Evolutionary conservation across 2,329 filamentous ascomycete species (phyloP).

Genomic region (Colletotrichum chlorophyti): DNA sequence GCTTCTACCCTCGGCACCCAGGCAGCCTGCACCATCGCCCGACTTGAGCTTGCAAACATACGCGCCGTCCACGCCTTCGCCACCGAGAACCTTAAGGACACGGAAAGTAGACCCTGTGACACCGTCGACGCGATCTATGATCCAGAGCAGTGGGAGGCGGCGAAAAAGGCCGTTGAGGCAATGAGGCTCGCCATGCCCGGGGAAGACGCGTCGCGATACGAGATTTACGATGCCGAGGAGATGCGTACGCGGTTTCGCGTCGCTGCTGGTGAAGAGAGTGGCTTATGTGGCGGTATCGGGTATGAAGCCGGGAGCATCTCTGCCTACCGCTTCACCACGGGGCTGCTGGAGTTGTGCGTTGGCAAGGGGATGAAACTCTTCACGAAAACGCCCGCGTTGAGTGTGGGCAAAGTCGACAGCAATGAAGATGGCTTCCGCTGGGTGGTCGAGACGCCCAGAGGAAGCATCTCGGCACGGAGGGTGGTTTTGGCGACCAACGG

Average conservation of each 20-base stretch:
- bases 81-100: conserved; percentile 42
- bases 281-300: conserved; percentile 53
- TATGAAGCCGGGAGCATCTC: conserved; percentile 53
- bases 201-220: conserved; percentile 51
- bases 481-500: conserved; percentile 38
- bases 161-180: conserved; percentile 45
- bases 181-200: conserved; percentile 53
- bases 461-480: conserved; percentile 28
- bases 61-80: conserved; percentile 62
- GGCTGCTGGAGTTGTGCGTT: conserved; percentile 20
- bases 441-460: conserved; percentile 31
- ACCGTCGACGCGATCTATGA: conserved; percentile 68
- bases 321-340: conserved; percentile 43
- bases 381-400: conserved; percentile 16
- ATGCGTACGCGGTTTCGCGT: conserved; percentile 38
- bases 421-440: neutral
- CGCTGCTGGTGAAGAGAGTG: conserved; percentile 35
- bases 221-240: conserved; percentile 49
- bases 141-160: conserved; percentile 44
- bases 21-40: conserved; percentile 57
- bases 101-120: conserved; percentile 56
- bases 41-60: conserved; percentile 60
- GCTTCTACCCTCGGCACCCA: conserved; percentile 49
- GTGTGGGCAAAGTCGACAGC: neutral
- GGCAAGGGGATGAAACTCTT: conserved; percentile 20